A percentile compares a stretch with the other conserved stretches of the same genome.
These are phyloP conservation scores for Ambrosia artemisiifolia DNA, from an alignment of 129 eudicot species.

Conservation along the genomic window DNA sequence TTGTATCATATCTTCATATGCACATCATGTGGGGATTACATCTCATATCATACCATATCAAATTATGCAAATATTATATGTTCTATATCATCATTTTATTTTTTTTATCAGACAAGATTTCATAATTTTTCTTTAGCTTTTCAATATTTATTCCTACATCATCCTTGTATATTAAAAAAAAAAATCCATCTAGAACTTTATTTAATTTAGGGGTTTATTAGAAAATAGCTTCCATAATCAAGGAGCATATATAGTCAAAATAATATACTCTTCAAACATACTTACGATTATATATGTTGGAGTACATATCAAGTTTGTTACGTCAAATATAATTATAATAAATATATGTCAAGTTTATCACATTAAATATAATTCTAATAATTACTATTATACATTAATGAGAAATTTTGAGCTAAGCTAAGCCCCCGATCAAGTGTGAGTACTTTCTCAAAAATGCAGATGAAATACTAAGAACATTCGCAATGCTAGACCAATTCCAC, in stretches of 20 bases:
- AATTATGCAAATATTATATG: not conserved
- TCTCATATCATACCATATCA: conserved; percentile 1
- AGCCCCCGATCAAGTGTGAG: too few relatives aligned
- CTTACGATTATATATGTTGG: too few relatives aligned
- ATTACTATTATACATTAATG: too few relatives aligned
- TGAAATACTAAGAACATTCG: too few relatives aligned
- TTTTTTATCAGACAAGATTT: not conserved
- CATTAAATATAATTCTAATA: too few relatives aligned
- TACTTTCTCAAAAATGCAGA: too few relatives aligned
- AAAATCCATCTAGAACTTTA: not conserved
- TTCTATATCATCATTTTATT: not conserved
- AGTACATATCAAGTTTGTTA: too few relatives aligned
- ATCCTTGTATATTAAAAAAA: not conserved
- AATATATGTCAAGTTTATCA: too few relatives aligned
- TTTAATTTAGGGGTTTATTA: not conserved
- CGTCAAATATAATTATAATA: too few relatives aligned
- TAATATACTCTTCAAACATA: not conserved
- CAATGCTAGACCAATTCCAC: too few relatives aligned
- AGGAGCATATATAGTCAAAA: not conserved
- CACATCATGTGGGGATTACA: conserved; percentile 3
- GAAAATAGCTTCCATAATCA: not conserved
- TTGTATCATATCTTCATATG: not conserved
- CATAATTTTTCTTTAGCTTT: not conserved
- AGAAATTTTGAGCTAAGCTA: too few relatives aligned
- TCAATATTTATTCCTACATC: not conserved